Percentiles rank a stretch among this genome's conserved stretches.
These are phyloP conservation scores for Cajanus cajan DNA, from an alignment of 306 rosid species.

Conservation along the genomic window DNA sequence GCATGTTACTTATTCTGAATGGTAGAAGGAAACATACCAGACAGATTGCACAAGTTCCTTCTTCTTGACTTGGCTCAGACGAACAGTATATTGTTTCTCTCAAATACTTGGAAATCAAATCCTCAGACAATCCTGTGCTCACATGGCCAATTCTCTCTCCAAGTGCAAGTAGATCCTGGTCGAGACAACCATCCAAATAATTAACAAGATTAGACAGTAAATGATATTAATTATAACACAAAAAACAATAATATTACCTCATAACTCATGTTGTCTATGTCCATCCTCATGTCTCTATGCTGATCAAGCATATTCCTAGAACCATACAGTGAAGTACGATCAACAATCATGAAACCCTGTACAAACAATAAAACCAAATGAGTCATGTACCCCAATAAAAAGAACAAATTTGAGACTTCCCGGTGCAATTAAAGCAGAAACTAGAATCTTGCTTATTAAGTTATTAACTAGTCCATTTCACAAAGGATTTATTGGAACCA, in stretches of 20 bases:
- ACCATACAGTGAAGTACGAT: constrained; percentile 51
- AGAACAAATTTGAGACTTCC: neutral
- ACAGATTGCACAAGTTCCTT: constrained; percentile 59
- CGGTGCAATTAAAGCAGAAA: neutral
- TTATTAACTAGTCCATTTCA: neutral
- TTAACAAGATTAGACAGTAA: neutral
- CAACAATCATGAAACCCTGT: constrained; percentile 68
- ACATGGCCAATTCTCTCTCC: constrained; percentile 75
- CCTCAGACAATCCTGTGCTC: constrained; percentile 69
- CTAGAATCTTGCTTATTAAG: neutral
- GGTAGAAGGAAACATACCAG: constrained; percentile 41
- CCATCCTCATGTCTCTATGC: constrained; percentile 80
- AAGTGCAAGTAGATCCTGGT: constrained; percentile 69
- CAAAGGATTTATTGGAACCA: neutral
- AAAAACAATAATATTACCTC: constrained; percentile 45
- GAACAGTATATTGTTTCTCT: constrained; percentile 67
- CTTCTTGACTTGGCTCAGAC: constrained; percentile 58
- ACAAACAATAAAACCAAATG: neutral
- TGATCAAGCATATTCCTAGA: constrained; percentile 60
- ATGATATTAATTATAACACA: neutral
- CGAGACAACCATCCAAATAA: constrained; percentile 8
- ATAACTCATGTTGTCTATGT: constrained; percentile 73
- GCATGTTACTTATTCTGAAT: neutral
- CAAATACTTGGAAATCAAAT: constrained; percentile 53
- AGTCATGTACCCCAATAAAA: neutral